A percentile compares a stretch with the other conserved stretches of the same genome.
Evolutionary conservation across 495 filamentous ascomycete genomes (phyloP).

Genomic region (Penicillium malachiteum): DNA sequence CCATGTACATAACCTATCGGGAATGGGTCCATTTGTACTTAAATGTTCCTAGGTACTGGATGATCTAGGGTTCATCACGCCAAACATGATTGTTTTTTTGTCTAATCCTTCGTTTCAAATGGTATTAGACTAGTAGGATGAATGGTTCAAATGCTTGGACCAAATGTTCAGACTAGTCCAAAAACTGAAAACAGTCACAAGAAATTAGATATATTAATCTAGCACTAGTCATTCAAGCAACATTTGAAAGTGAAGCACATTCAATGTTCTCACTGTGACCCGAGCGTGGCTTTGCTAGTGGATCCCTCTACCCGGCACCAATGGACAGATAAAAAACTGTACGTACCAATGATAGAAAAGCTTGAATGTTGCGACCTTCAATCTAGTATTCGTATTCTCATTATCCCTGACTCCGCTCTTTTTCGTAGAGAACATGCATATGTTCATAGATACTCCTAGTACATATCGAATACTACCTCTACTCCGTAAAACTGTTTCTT

Average conservation of each 20-base stretch:
- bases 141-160: too few species aligned
- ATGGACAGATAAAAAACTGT: not conserved
- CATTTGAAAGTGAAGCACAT: not conserved
- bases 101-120: too few species aligned
- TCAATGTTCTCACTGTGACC: not conserved
- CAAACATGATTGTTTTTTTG: too few species aligned
- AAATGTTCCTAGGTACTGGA: too few species aligned
- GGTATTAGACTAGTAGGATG: too few species aligned
- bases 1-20: too few species aligned
- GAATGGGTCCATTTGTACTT: too few species aligned
- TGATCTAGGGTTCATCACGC: too few species aligned
- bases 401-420: not conserved
- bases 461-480: not conserved
- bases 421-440: not conserved
- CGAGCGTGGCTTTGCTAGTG: slow-evolving; percentile 2
- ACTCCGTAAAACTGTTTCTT: not conserved
- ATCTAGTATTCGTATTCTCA: not conserved
- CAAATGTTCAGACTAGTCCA: too few species aligned
- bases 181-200: too few species aligned
- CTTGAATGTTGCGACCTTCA: not conserved
- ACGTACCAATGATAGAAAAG: not conserved
- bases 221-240: not conserved
- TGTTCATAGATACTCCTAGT: not conserved
- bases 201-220: too few species aligned
- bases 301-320: not conserved